phyloP scores from a whole-genome alignment of 2,329 filamentous ascomycete genomes.

The Penicillium polonicum region DNA sequence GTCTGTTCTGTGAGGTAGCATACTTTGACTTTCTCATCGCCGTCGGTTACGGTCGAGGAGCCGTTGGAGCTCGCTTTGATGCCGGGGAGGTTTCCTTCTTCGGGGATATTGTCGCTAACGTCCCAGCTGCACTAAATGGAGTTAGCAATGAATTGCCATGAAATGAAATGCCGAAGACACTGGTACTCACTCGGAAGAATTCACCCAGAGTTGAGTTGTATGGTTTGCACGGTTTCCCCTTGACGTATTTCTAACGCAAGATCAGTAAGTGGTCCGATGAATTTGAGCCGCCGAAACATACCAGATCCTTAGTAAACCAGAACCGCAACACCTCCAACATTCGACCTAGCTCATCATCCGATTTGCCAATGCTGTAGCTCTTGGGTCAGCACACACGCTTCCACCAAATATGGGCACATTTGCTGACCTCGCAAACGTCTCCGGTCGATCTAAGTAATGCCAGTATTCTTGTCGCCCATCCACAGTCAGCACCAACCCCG shows the following conservation, averaged over 20 bases:
- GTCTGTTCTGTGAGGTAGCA: slow-evolving; percentile 98
- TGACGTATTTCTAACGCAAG: slow-evolving; percentile 77
- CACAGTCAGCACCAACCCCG: slow-evolving; percentile 16
- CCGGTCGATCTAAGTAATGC: slow-evolving; percentile 95
- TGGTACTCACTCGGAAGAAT: slow-evolving; percentile 77
- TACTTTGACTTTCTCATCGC: slow-evolving; percentile 64
- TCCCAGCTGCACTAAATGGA: slow-evolving; percentile 83
- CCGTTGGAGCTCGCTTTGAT: slow-evolving; percentile 32
- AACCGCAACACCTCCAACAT: slow-evolving; percentile 94
- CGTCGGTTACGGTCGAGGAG: slow-evolving; percentile 33
- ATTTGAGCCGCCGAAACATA: slow-evolving; percentile 34
- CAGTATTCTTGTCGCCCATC: slow-evolving; percentile 70
- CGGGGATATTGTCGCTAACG: slow-evolving; percentile 72
- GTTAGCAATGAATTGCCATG: not conserved
- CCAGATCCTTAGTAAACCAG: slow-evolving; percentile 97
- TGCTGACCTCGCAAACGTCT: slow-evolving; percentile 71
- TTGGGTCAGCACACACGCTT: slow-evolving; percentile 38
- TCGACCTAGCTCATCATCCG: slow-evolving; percentile 84
- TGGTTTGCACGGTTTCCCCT: slow-evolving; percentile 97
- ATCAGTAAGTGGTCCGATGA: slow-evolving; percentile 19
- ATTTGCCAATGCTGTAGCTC: slow-evolving; percentile 69
- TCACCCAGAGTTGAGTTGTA: slow-evolving; percentile 97
- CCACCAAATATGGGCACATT: slow-evolving; percentile 20
- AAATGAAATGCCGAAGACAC: not conserved
- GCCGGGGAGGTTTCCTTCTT: slow-evolving; percentile 49